Base-by-base conservation (phyloP, 1,139 yeast species). In the Meyerozyma elateridarum region DNA sequence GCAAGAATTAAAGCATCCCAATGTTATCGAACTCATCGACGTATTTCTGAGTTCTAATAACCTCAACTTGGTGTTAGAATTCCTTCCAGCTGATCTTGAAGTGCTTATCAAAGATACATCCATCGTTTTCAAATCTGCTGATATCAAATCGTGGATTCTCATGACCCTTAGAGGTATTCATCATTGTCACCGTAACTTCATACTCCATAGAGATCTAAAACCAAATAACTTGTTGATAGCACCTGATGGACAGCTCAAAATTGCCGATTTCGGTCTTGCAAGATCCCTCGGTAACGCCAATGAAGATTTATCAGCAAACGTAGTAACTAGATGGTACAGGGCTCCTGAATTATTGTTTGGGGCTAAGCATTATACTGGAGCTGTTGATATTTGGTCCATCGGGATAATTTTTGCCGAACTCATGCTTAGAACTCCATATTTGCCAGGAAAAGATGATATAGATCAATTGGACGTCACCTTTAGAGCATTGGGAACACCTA, bases 201-300 rank as follows among this genome's bases (percentile, higher is more conserved):
- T 93, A 16, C 63, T 91, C 33, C 99, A 91, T 54, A 75, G 99
- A 41, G 96, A 89, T 65, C 68, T 84, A 47, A 84, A 84, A 48
- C 94, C 94, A 8, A 83, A 82, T 54, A 84, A 84, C 54, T 66
- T 91, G 58, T 64, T 91, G 36, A 65, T 91, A 25, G 82, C 96
- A 0, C 94, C 95, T 0, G 75, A 75, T 38, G 97, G 98, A 0
- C 79, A 83, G 44, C 64, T 91, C 42, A 91, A 91, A 55, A 73
- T 91, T 41, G 97, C 97, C 5, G 98, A 91, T 85, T 91, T 91
- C 64, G 98, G 98, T 46, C 69, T 91, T 33, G 97, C 97, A 0
- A 61, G 98, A 37, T 75, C 89, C 2, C 62, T 85, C 40, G 91
- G 93, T 2, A 73, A 79, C 25, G 82, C 88, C 2, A 82, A 83